Conservation (phyloP, 257 asterid genomes). For the Petunia axillaris region DNA sequence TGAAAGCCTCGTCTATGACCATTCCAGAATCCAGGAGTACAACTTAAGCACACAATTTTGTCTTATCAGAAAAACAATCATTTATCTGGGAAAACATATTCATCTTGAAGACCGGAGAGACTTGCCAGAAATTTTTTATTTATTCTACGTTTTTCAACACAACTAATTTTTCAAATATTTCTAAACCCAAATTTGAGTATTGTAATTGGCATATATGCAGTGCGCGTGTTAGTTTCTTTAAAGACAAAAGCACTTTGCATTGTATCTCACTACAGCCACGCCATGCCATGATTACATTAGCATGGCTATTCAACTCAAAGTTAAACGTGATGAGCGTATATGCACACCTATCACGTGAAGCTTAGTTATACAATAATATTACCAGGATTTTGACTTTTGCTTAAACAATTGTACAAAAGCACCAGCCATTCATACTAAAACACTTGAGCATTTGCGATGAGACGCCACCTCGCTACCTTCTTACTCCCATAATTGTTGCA, state of each 20-base stretch:
- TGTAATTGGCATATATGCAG: not conserved
- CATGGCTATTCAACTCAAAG: not conserved
- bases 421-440: not conserved
- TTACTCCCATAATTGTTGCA: not conserved
- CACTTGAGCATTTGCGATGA: not conserved
- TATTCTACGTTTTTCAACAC: not conserved
- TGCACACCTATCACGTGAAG: not conserved
- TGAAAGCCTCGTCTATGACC: not conserved
- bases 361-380: not conserved
- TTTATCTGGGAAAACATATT: constrained; percentile 5
- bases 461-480: not conserved
- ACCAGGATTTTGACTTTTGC: not conserved
- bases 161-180: not conserved
- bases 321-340: not conserved
- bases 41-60: constrained; percentile 9
- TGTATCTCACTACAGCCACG: not conserved
- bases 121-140: not conserved
- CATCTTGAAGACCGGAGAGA: not conserved
- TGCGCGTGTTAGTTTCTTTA: not conserved
- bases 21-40: not conserved
- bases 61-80: not conserved
- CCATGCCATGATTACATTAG: not conserved
- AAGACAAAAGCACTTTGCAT: not conserved
- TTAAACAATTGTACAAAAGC: not conserved
- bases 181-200: not conserved